phyloP scores from a whole-genome alignment of 352 stramenopile species.

The Plasmopara viticola region DNA sequence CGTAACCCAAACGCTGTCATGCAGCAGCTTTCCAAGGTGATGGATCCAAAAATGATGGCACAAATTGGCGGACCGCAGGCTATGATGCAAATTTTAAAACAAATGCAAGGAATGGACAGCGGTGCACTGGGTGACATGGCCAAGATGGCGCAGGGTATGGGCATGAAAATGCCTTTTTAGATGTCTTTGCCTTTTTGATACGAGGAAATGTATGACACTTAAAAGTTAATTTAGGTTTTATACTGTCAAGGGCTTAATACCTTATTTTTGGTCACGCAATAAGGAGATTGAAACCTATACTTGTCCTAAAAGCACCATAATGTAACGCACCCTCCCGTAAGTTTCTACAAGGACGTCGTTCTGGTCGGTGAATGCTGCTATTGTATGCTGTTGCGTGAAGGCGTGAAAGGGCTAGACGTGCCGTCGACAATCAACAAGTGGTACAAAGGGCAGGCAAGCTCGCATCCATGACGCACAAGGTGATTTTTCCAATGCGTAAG shows the following conservation, averaged over 20 bases:
- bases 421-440: slow-evolving; percentile 6
- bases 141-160: slow-evolving; percentile 65
- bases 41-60: slow-evolving; percentile 91
- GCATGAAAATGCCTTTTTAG: slow-evolving; percentile 82
- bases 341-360: slow-evolving; percentile 7
- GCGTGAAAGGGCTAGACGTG: slow-evolving; percentile 16
- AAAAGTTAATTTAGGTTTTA: too few species aligned
- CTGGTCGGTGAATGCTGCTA: slow-evolving; percentile 25
- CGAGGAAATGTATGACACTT: neutral
- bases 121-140: slow-evolving; percentile 67
- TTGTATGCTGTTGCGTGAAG: slow-evolving; percentile 21
- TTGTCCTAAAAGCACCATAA: slow-evolving; percentile 2
- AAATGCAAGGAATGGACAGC: slow-evolving; percentile 89
- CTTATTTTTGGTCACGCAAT: neutral
- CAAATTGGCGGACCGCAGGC: slow-evolving; percentile 76
- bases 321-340: slow-evolving; percentile 19
- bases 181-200: slow-evolving; percentile 6
- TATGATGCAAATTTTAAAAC: slow-evolving; percentile 92
- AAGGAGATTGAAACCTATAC: slow-evolving; percentile 11
- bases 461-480: slow-evolving; percentile 27
- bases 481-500: slow-evolving; percentile 24
- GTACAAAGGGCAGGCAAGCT: slow-evolving; percentile 4
- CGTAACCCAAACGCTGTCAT: slow-evolving; percentile 95
- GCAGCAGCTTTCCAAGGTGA: slow-evolving; percentile 93
- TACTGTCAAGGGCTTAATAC: neutral